phyloP scores from a whole-genome alignment of 1,139 yeast genomes.

The Taphrina wiesneri region DNA sequence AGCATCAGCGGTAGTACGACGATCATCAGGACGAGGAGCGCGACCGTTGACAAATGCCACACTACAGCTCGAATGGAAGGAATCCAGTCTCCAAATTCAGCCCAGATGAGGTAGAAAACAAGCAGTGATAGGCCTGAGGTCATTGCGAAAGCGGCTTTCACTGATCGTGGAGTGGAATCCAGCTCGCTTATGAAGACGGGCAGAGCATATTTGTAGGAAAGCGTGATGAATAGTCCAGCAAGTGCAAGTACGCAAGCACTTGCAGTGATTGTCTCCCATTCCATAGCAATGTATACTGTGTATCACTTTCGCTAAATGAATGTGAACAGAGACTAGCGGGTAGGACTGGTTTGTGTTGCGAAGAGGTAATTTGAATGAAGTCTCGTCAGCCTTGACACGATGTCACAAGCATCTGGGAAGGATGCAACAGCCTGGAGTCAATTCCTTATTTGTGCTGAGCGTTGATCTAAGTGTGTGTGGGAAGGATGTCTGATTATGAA shows the following conservation, averaged over 20 bases:
- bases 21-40: constrained; percentile 44
- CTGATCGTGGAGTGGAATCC: neutral
- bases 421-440: no score
- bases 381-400: no score
- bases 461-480: no score
- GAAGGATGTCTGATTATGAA: no score
- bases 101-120: constrained; percentile 30
- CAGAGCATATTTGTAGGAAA: constrained; percentile 19
- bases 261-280: neutral
- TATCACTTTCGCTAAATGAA: no score
- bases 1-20: constrained; percentile 46
- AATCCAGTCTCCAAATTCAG: constrained; percentile 30
- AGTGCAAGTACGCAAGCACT: neutral
- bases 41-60: constrained; percentile 46
- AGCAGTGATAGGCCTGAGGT: constrained; percentile 20
- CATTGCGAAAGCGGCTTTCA: constrained; percentile 9
- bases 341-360: no score
- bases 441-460: no score
- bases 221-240: neutral
- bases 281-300: neutral
- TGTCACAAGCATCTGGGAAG: no score
- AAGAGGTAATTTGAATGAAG: no score
- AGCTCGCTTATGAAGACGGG: constrained; percentile 18
- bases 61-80: constrained; percentile 38
- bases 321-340: no score